Conservation (phyloP, 345 rosid genomes). For the thale cress (Arabidopsis thaliana) region DNA sequence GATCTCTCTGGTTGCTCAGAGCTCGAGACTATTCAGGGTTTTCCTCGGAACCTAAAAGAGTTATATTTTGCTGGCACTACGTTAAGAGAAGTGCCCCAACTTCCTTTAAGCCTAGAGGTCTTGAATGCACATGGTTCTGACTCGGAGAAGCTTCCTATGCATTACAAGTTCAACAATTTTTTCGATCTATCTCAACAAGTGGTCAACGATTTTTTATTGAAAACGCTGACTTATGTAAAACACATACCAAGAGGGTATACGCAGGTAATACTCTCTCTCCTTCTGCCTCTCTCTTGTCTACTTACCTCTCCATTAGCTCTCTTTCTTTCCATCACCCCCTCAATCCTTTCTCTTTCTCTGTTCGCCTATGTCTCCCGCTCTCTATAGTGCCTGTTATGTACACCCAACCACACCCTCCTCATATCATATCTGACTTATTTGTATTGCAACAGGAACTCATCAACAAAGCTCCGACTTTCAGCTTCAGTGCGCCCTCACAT, state of each 20-base stretch:
- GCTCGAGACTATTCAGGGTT: neutral
- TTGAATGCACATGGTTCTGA: neutral
- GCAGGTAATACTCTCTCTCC: neutral
- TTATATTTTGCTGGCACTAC: slow-evolving; percentile 24
- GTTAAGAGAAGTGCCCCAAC: slow-evolving; percentile 27
- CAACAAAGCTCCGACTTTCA: neutral
- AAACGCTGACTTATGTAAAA: neutral
- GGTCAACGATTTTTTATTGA: neutral
- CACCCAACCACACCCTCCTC: neutral
- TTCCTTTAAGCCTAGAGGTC: slow-evolving; percentile 23
- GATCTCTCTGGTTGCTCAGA: slow-evolving; percentile 11
- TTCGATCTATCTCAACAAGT: slow-evolving; percentile 11
- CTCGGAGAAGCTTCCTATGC: neutral
- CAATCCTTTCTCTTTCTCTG: neutral
- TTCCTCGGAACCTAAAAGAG: slow-evolving; percentile 13
- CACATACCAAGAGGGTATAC: neutral
- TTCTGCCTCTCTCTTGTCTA: neutral
- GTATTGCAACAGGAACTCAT: neutral
- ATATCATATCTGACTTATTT: neutral
- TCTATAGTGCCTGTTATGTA: neutral
- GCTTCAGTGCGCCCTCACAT: slow-evolving; percentile 1
- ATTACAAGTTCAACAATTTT: slow-evolving; percentile 31
- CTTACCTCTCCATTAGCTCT: neutral
- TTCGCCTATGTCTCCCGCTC: neutral
- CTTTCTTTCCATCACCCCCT: neutral